Evolutionary conservation across 2,329 filamentous ascomycete species (phyloP).

Genomic region (Sordariomycetes sp.): DNA sequence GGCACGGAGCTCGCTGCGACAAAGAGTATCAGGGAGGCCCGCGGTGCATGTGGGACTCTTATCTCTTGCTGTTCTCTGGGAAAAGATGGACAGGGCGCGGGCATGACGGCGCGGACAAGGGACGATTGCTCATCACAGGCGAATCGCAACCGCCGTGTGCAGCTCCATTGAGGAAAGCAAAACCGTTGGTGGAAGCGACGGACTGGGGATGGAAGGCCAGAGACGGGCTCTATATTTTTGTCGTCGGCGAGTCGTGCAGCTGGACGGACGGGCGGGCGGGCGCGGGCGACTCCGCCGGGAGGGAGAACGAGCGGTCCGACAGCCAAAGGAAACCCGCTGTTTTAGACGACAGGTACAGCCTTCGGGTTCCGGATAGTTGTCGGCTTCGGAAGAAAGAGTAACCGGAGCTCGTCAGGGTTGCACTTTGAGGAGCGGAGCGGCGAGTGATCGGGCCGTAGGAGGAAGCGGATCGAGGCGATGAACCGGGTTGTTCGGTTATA

Average conservation of each 20-base stretch:
- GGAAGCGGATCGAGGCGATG: not conserved
- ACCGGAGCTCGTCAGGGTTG: not conserved
- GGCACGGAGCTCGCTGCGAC: not conserved
- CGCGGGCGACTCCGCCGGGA: not conserved
- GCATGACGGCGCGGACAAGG: not conserved
- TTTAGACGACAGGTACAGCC: not conserved
- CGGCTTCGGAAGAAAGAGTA: not conserved
- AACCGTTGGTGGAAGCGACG: not conserved
- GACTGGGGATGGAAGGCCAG: not conserved
- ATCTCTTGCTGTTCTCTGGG: not conserved
- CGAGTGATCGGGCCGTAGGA: not conserved
- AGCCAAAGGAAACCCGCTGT: not conserved
- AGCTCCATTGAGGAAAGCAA: not conserved
- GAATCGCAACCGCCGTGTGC: not conserved
- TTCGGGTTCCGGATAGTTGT: not conserved
- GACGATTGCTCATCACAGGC: not conserved
- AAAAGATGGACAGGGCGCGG: not conserved
- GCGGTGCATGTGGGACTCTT: not conserved
- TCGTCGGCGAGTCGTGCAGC: not conserved
- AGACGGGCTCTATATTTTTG: not conserved
- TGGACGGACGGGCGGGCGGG: not conserved
- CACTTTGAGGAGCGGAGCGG: not conserved
- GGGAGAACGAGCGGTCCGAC: not conserved
- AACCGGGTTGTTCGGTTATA: not conserved
- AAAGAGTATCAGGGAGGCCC: not conserved